Base-by-base conservation (phyloP, 257 asterid genomes). In the Osmanthus fragrans region DNA sequence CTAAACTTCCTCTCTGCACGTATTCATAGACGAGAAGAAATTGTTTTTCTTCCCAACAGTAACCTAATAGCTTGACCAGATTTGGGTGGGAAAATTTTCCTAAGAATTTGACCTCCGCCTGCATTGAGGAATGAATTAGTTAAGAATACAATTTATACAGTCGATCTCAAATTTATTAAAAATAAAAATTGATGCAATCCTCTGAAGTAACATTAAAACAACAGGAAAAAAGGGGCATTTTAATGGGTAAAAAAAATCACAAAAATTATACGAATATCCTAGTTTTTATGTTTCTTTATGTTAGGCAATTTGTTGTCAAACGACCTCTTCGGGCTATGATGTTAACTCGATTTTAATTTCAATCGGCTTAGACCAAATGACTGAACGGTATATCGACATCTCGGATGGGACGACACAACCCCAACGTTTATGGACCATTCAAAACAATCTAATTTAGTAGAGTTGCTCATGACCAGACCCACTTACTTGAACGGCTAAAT, bases 21-120 rank as follows among this genome's bases (percentile, higher is more conserved):
- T 87, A 90, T 36, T 95, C 99, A 21, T 95, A 95, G 15, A 91
- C 97, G 0, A 95, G 93, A 3, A 93, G 88, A 73, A 92, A 91
- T 11, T 89, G 92, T 5, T 81, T 85, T 1, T 95, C 94, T 47
- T 93, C 98, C 97, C 98, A 95, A 27, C 99, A 95, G 64, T 95
- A 95, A 2, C 99, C 99, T 60, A 93, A 39, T 49, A 95, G 32
- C 84, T 88, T 93, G 0, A 95, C 98, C 5, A 95, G 90, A 82
- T 95, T 92, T 0, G 99, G 98, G 33, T 95, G 99, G 51, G 92
- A 80, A 72, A 90, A 90, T 81, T 91, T 93, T 37, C 99, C 99
- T 83, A 95, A 75, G 76, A 91, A 93, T 78, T 92, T 88, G n/a
- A 95, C 97, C 76, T 95, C 99, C 5, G 98, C 97, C 99, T 93